Evolutionary conservation across 169 alveolate genomes (phyloP).

Genomic region (Amoebophrya sp.): DNA sequence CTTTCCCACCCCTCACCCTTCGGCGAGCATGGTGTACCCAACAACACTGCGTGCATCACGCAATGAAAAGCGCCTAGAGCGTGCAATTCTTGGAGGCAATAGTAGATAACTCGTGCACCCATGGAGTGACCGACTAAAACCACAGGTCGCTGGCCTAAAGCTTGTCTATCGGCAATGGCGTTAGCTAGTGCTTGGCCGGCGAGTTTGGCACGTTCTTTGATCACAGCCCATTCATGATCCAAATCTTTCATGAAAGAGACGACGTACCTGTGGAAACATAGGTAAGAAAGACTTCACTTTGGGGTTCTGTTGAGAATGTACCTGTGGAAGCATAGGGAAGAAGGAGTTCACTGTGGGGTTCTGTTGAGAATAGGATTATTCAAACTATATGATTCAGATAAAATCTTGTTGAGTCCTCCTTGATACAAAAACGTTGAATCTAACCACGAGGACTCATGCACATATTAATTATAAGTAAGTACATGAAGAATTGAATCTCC

Average conservation of each 20-base stretch:
- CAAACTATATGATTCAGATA: too few species aligned
- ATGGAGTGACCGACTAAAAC: slow-evolving; percentile 78
- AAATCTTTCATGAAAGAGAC: slow-evolving; percentile 40
- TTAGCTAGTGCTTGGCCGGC: slow-evolving; percentile 78
- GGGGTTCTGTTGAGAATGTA: too few species aligned
- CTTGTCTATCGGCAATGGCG: slow-evolving; percentile 66
- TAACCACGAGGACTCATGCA: too few species aligned
- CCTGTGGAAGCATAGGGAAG: too few species aligned
- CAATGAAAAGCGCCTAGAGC: neutral
- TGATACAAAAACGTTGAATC: too few species aligned
- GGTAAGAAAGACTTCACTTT: too few species aligned
- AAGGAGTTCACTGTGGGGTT: too few species aligned
- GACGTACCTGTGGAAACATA: too few species aligned
- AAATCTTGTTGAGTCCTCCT: too few species aligned
- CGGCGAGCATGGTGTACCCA: slow-evolving; percentile 1
- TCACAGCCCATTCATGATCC: slow-evolving; percentile 76
- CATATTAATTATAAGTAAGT: too few species aligned
- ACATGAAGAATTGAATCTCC: too few species aligned
- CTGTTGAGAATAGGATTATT: too few species aligned
- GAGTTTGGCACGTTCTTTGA: slow-evolving; percentile 72
- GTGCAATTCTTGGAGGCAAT: slow-evolving; percentile 69
- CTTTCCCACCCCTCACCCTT: neutral
- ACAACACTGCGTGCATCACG: neutral
- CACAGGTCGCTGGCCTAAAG: slow-evolving; percentile 80
- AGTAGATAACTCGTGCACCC: slow-evolving; percentile 80